Evolutionary conservation across 2,329 filamentous ascomycete genomes (phyloP).

Genomic region (Pseudomassariella vexata): DNA sequence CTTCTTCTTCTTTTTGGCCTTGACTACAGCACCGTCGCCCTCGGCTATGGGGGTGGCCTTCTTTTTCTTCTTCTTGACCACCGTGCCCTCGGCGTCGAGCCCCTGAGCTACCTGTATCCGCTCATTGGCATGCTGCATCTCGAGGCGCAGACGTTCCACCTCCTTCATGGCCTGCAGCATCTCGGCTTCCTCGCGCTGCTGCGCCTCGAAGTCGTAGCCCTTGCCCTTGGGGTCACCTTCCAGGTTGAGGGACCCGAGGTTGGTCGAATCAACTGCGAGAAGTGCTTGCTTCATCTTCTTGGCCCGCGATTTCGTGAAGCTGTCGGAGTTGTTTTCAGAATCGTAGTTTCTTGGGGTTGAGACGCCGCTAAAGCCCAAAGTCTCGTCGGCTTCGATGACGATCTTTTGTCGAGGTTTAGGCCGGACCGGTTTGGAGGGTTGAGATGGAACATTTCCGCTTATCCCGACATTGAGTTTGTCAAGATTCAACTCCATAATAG

Average conservation of each 20-base stretch:
- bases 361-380: slow-evolving; percentile 47
- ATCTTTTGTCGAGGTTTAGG: slow-evolving; percentile 52
- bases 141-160: slow-evolving; percentile 76
- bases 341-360: slow-evolving; percentile 47
- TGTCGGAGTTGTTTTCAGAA: slow-evolving; percentile 46
- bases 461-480: slow-evolving; percentile 40
- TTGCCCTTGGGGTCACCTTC: slow-evolving; percentile 39
- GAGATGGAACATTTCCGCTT: slow-evolving; percentile 23
- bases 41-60: slow-evolving; percentile 30
- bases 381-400: slow-evolving; percentile 69
- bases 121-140: slow-evolving; percentile 83
- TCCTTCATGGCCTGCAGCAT: slow-evolving; percentile 86
- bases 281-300: slow-evolving; percentile 55
- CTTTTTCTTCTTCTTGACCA: slow-evolving; percentile 65
- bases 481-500: slow-evolving; percentile 87
- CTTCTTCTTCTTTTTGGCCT: slow-evolving; percentile 46
- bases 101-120: slow-evolving; percentile 65
- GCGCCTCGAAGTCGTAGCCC: slow-evolving; percentile 55
- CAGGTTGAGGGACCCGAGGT: slow-evolving; percentile 67
- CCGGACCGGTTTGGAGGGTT: slow-evolving; percentile 15
- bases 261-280: slow-evolving; percentile 82
- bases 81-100: slow-evolving; percentile 58
- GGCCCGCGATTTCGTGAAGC: slow-evolving; percentile 39
- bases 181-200: slow-evolving; percentile 74
- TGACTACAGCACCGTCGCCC: slow-evolving; percentile 15